These are phyloP conservation scores for Cordyceps farinosa DNA, from an alignment of 2,329 filamentous ascomycete genomes.

Conservation along the genomic window DNA sequence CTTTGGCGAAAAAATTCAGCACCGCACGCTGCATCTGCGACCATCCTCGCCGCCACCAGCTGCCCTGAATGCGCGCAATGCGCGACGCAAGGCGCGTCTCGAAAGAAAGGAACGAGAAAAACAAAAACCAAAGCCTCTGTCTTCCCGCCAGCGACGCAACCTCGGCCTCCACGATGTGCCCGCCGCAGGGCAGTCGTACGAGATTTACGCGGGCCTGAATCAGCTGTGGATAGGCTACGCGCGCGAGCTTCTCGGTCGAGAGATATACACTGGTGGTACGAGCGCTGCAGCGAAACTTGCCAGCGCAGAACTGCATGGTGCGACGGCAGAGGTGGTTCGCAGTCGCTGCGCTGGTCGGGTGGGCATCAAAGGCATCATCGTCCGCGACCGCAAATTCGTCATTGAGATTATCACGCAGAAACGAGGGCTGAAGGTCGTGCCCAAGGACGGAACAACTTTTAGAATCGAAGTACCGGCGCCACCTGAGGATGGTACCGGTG, in stretches of 20 bases:
- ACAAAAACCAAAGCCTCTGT: slow-evolving; percentile 64
- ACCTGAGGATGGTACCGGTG: slow-evolving; percentile 1
- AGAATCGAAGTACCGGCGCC: slow-evolving; percentile 63
- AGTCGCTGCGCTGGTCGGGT: slow-evolving; percentile 79
- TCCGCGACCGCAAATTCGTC: slow-evolving; percentile 81
- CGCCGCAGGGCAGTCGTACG: slow-evolving; percentile 58
- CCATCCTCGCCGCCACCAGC: slow-evolving; percentile 65
- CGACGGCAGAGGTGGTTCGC: slow-evolving; percentile 74
- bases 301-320: slow-evolving; percentile 89
- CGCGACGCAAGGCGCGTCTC: slow-evolving; percentile 47
- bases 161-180: slow-evolving; percentile 74
- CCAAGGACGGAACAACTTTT: slow-evolving; percentile 89
- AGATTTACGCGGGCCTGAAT: slow-evolving; percentile 73
- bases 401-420: slow-evolving; percentile 77
- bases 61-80: slow-evolving; percentile 53
- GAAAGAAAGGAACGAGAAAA: slow-evolving; percentile 45
- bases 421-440: slow-evolving; percentile 71
- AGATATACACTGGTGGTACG: slow-evolving; percentile 53
- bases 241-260: slow-evolving; percentile 69
- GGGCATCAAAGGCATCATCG: slow-evolving; percentile 79
- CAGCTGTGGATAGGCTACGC: slow-evolving; percentile 81
- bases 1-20: slow-evolving; percentile 77
- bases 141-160: slow-evolving; percentile 71
- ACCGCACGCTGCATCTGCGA: slow-evolving; percentile 75
- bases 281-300: slow-evolving; percentile 69